Evolutionary conservation across 352 stramenopile species (phyloP), one percentile per base, ranked within the genome.

Genomic region (Discostella stelligera): DNA sequence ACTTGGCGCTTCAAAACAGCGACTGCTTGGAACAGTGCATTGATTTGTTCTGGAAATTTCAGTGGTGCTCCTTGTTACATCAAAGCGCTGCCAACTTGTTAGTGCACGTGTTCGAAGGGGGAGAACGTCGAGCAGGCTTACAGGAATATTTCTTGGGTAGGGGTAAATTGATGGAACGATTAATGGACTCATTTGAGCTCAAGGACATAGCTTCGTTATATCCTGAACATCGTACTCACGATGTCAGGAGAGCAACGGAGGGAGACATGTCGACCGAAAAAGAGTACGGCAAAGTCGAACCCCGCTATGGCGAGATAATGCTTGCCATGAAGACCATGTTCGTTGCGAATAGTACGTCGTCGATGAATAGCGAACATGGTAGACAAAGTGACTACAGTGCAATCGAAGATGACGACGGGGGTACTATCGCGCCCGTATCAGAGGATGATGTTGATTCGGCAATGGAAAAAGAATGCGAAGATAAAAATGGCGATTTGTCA

Each of bases 61-160:
- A 91, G 65, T 92, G 86, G 84, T 91, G 85, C 71, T 90, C 76
- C 25, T 91, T 93, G 87, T 75, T 94, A 4, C 89, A 94, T 79
- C 89, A 94, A 64, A 89, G 79, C 54, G 86, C 90, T 10, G 84
- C 89, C 5, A 94, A 94, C 65, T 82, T 93, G 20, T 71, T 94
- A 32, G 89, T 94, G n/a, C 87, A 94, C 66, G 80, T 93, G 14
- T 88, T 94, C 64, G 89, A 94, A 79, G 85, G 87, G 5, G 73
- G 77, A 46, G 84, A 86, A 32, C 21, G 62, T 44, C 48, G 89
- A 66, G 60, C 62, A 27, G 77, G 78, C 0, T 83, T 94, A 37
- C 89, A 94, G 70, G 74, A 87, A 25, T 90, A 91, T 63, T 91
- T 94, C 62, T 30, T 94, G 20, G 62, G 64, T 0, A 58, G 81